Percentiles rank a stretch among this genome's conserved stretches.
phyloP scores from a whole-genome alignment of 2,329 filamentous ascomycete species.

The Scorias spongiosa region DNA sequence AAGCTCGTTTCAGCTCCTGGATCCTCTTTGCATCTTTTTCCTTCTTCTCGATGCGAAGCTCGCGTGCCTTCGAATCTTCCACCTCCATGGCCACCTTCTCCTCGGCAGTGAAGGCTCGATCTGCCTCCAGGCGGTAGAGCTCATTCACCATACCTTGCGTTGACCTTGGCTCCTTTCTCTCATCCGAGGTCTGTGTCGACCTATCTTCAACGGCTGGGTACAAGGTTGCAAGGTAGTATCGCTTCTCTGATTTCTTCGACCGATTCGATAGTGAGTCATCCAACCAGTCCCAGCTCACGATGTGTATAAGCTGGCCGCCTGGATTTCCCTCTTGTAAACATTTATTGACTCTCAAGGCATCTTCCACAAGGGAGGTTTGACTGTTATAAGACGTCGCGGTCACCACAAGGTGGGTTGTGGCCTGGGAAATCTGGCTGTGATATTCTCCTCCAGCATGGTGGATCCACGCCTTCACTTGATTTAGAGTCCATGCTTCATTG shows the following conservation, averaged over 20 bases:
- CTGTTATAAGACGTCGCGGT: conserved; percentile 20
- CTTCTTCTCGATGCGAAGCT: conserved; percentile 8
- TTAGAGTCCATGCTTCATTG: conserved; percentile 7
- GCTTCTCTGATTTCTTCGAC: conserved; percentile 18
- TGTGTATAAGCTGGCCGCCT: conserved; percentile 9
- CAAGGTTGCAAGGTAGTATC: conserved; percentile 19
- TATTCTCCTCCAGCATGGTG: conserved; percentile 42
- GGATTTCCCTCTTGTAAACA: neutral
- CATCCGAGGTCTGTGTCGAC: neutral
- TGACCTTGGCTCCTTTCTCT: conserved; percentile 1
- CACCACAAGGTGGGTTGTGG: conserved; percentile 60
- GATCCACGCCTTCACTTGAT: conserved; percentile 47
- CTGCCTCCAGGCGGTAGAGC: conserved; percentile 23
- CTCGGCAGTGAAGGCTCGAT: conserved; percentile 10
- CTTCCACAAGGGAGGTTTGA: conserved; percentile 3
- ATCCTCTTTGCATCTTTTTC: conserved; percentile 16
- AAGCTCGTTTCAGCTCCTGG: conserved; percentile 16
- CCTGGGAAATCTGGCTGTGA: conserved; percentile 35
- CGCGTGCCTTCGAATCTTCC: conserved; percentile 13
- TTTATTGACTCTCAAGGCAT: conserved; percentile 3
- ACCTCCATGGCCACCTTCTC: conserved; percentile 17
- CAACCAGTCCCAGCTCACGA: conserved; percentile 31
- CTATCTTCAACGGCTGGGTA: neutral
- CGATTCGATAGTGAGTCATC: conserved; percentile 31
- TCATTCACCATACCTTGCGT: conserved; percentile 8